Base-by-base conservation (phyloP, 352 stramenopile species). In the Globisporangium nagaii region DNA sequence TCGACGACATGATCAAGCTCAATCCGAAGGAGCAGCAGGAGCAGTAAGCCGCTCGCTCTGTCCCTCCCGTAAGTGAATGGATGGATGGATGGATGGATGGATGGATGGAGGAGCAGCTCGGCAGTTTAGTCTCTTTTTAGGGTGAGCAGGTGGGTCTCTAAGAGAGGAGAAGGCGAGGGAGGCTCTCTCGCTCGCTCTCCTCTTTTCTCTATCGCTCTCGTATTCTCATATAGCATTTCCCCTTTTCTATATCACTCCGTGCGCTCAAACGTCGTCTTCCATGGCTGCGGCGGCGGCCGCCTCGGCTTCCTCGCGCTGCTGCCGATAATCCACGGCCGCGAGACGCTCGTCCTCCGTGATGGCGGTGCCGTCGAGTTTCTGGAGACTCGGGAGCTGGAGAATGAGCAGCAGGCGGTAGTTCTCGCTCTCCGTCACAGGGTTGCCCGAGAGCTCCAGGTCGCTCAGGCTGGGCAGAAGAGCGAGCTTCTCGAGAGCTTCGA, bases 1-100 rank as follows among this genome's bases (percentile, higher is more conserved):
- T 99, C 73, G 97, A 99, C 82, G 97, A 99, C 79, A 90, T 97
- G 71, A 98, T 99, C 69, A 98, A 96, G 65, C 79, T 98, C 51
- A 96, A 96, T 79, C 84, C 81, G 30, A 93, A 93, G 75, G 73
- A 93, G 71, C 77, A 93, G 47, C 61, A 66, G 44, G 67, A 87
- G 58, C 79, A 93, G 63, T 94, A 90, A 70, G 52, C 49, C 27
- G 17, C 35, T 19, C n/a, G 25, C 8, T 15, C n/a, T 37, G n/a
- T n/a, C n/a, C n/a, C n/a, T n/a, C n/a, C n/a, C n/a, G 19, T 32
- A 30, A 30, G 30, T 42, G 5, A n/a, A n/a, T n/a, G n/a, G n/a
- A n/a, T n/a, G n/a, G n/a, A n/a, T n/a, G n/a, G n/a, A n/a, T n/a
- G n/a, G n/a, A n/a, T n/a, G n/a, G n/a, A n/a, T n/a, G n/a, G n/a